Evolutionary conservation across 257 asterid genomes (phyloP), one percentile per base, ranked within the genome.

Genomic region (Rauvolfia tetraphylla): DNA sequence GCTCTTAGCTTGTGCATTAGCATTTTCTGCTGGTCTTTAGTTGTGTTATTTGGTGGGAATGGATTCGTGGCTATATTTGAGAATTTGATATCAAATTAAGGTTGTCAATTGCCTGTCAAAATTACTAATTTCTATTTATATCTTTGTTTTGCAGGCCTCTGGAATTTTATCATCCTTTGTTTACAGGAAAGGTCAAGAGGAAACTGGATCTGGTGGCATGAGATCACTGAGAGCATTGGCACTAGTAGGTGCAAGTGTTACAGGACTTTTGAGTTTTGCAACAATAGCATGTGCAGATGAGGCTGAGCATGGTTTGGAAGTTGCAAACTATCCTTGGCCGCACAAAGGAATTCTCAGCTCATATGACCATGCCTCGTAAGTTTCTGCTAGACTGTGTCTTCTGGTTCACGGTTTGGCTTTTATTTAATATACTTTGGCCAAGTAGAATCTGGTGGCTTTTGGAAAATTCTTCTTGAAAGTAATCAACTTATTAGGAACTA

Each of bases 291-390:
- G 92, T 78, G 89, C 92, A 65, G 96, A 89, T 81, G 94, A 91
- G 86, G 96, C 94, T 56, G 96, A 91, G 79, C 94, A 91, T 83
- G 96, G 96, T 48, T 81, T 91, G 83, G 96, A 84, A 48, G 79
- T 58, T 75, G 78, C 94, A 29, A 78, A 36, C 82, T 87, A 90
- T 81, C 96, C 94, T 27, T 90, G 96, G 96, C 96, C 96, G 68
- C 93, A 90, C 76, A 29, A 81, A 69, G 94, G 96, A 84, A 87
- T 90, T 61, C 88, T 90, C 68, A 89, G 90, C 80, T 89, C 96
- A 63, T 90, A 90, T 74, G 94, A 90, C 83, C 96, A 90, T 80
- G 86, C 92, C 71, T 89, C 94, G 96, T 90, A 84, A 89, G 92
- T 89, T 36, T 79, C 57, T 4, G 2, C 44, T 41, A 6, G 8